Percentiles rank a stretch among this genome's conserved stretches.
These are phyloP conservation scores for Platismatia glauca DNA, from an alignment of 495 filamentous ascomycete genomes.

Conservation along the genomic window DNA sequence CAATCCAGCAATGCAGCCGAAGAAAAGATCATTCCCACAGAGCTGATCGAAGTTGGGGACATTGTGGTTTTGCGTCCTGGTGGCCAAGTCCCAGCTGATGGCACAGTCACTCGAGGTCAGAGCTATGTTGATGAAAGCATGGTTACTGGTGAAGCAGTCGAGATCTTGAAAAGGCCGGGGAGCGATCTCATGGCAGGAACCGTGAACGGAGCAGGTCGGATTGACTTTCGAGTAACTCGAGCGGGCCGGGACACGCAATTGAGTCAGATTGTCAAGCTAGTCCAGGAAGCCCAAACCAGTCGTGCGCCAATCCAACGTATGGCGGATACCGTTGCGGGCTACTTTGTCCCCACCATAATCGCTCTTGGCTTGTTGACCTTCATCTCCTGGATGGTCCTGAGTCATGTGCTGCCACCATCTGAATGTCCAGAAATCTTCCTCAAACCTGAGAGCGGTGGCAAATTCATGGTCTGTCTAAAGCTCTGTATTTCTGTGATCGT, in stretches of 20 bases:
- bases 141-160: conserved; percentile 95
- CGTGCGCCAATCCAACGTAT: conserved; percentile 91
- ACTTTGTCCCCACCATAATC: conserved; percentile 88
- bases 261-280: conserved; percentile 93
- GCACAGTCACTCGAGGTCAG: conserved; percentile 75
- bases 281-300: conserved; percentile 92
- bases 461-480: conserved; percentile 92
- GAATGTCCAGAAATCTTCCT: conserved; percentile 84
- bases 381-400: conserved; percentile 87
- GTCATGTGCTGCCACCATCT: conserved; percentile 57
- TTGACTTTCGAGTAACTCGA: conserved; percentile 89
- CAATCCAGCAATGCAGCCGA: conserved; percentile 53
- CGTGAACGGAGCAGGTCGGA: conserved; percentile 82
- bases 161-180: conserved; percentile 78
- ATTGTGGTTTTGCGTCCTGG: conserved; percentile 88
- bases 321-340: conserved; percentile 84
- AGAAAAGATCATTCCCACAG: conserved; percentile 79
- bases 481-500: conserved; percentile 98
- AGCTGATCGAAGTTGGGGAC: conserved; percentile 90
- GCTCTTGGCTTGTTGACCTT: conserved; percentile 79
- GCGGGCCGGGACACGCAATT: conserved; percentile 93
- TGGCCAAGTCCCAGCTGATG: conserved; percentile 95
- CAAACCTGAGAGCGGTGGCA: conserved; percentile 71
- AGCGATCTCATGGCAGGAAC: conserved; percentile 84
- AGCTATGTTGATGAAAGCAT: conserved; percentile 96